A percentile compares a stretch with the other conserved stretches of the same genome.
Evolutionary conservation across 306 rosid species (phyloP).

Genomic region (Leucaena leucocephala): DNA sequence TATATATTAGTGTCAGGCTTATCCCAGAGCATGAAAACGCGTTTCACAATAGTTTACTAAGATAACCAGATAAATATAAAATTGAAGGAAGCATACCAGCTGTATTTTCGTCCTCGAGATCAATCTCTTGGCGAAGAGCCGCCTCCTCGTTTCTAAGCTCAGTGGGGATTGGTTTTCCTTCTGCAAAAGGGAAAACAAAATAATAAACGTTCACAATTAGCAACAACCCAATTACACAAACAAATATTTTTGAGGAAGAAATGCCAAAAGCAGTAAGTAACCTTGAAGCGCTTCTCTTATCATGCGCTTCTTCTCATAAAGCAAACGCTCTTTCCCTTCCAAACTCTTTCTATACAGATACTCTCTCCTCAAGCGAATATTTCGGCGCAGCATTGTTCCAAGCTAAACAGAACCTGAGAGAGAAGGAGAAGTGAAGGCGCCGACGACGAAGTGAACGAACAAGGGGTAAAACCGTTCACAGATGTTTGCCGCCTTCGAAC

Average conservation of each 20-base stretch:
- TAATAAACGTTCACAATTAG: not conserved
- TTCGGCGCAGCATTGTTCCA: conserved; percentile 65
- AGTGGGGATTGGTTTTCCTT: conserved; percentile 89
- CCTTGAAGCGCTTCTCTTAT: conserved; percentile 82
- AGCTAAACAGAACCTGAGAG: not conserved
- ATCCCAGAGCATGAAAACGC: conserved; percentile 16
- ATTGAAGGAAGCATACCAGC: conserved; percentile 52
- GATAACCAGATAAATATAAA: not conserved
- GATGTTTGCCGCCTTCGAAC: no score
- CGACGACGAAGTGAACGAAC: not conserved
- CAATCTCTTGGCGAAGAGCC: conserved; percentile 77
- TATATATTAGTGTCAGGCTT: not conserved
- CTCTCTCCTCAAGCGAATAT: conserved; percentile 69
- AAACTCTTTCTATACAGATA: conserved; percentile 81
- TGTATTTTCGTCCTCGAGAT: conserved; percentile 77
- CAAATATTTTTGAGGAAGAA: not conserved
- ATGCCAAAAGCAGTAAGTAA: conserved; percentile 10
- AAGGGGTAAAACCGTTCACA: no score
- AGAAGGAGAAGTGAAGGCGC: not conserved
- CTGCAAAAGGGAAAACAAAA: conserved; percentile 41
- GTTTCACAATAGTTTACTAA: not conserved
- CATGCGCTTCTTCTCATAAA: conserved; percentile 87
- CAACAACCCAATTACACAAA: not conserved
- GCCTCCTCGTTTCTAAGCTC: conserved; percentile 94
- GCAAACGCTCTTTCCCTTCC: conserved; percentile 74